Evolutionary conservation across 2,329 filamentous ascomycete species (phyloP).

Genomic region (Amauroascus verrucosus): DNA sequence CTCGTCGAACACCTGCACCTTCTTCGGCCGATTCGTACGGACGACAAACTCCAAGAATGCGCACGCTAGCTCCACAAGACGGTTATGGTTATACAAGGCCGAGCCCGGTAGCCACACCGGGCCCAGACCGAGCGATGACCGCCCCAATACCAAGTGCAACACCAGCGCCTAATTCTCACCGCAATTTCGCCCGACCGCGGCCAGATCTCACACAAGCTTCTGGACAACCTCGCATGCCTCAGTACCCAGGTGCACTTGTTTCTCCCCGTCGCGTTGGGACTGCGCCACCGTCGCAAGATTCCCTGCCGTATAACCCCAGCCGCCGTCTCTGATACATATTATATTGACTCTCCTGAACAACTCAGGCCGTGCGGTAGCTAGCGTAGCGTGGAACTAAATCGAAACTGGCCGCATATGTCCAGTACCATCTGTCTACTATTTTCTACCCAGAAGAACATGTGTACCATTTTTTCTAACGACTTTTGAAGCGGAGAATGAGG

Average conservation of each 20-base stretch:
- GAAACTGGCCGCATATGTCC: background rate
- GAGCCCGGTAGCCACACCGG: background rate
- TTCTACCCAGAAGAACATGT: background rate
- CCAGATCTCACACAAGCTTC: background rate
- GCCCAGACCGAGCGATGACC: conserved; percentile 15
- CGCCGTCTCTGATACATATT: conserved; percentile 1
- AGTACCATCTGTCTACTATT: background rate
- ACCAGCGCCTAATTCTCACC: conserved; percentile 6
- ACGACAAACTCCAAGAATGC: conserved; percentile 4
- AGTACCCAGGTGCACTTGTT: background rate
- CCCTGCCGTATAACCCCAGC: background rate
- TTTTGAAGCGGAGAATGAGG: background rate
- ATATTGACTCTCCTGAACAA: background rate
- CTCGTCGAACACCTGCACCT: conserved; percentile 21
- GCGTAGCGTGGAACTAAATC: background rate
- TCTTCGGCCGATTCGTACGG: background rate
- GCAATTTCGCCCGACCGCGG: conserved; percentile 13
- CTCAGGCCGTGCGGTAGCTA: too few species aligned
- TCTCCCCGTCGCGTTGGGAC: conserved; percentile 8
- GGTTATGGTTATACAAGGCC: conserved; percentile 2
- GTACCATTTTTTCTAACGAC: background rate
- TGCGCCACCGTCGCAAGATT: conserved; percentile 6
- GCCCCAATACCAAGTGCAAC: conserved; percentile 9
- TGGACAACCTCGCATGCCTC: background rate
- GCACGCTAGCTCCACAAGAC: conserved; percentile 5